phyloP scores from a whole-genome alignment of 495 filamentous ascomycete genomes.

The Daldinia concentrica region DNA sequence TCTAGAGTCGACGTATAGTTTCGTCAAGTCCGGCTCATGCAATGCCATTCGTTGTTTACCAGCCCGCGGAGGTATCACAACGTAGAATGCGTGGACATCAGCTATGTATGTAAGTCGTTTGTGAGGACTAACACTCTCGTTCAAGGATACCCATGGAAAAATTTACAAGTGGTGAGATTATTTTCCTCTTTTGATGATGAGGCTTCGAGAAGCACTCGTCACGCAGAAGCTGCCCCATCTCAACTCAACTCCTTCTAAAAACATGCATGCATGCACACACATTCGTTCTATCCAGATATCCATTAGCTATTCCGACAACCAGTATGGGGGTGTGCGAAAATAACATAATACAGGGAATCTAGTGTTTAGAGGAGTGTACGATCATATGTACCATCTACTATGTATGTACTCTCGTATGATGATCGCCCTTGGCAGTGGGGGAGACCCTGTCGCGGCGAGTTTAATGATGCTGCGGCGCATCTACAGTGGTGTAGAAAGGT shows the following conservation, averaged over 20 bases:
- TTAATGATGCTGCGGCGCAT: slow-evolving; percentile 31
- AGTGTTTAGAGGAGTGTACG: neutral
- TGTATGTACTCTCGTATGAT: slow-evolving; percentile 36
- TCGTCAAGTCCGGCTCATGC: slow-evolving; percentile 14
- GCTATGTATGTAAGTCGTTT: slow-evolving; percentile 4
- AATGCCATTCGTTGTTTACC: slow-evolving; percentile 17
- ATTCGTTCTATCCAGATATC: neutral
- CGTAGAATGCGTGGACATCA: slow-evolving; percentile 19
- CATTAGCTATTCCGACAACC: slow-evolving; percentile 1
- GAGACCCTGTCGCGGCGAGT: slow-evolving; percentile 24
- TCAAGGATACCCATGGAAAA: slow-evolving; percentile 3
- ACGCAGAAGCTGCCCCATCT: neutral
- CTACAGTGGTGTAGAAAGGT: slow-evolving; percentile 24
- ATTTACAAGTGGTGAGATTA: neutral
- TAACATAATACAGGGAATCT: neutral
- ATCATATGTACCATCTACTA: neutral
- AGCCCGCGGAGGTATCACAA: slow-evolving; percentile 20
- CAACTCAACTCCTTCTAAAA: neutral
- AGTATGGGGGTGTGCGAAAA: neutral
- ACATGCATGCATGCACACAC: slow-evolving; percentile 4
- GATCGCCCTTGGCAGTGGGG: slow-evolving; percentile 42
- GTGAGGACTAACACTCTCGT: neutral
- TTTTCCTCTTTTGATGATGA: slow-evolving; percentile 1
- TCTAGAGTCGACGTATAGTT: slow-evolving; percentile 9
- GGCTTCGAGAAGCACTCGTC: neutral